Base-by-base conservation (phyloP, 75 land plant species). In the Isoetes taiwanensis region DNA sequence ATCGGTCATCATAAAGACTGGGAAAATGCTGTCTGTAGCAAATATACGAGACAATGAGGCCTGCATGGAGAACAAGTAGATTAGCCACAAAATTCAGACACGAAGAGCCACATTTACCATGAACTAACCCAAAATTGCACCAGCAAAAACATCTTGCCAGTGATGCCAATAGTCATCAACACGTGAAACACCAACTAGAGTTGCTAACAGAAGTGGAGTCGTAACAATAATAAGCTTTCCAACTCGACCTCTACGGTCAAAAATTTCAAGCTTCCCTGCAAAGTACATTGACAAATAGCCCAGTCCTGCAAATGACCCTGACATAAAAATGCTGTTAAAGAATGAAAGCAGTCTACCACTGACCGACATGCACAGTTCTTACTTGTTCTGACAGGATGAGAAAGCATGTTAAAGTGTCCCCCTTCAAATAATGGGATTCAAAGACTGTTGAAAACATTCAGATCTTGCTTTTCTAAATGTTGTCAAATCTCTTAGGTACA, bases 101-200 rank as follows among this genome's bases (percentile, higher is more conserved):
- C 12, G 23, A 8, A 46, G 4, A 46, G 4, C 16, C 4, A 5
- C 19, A 46, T 6, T 6, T 19, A 46, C 26, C 4, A 48, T 31
- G 30, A 20, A 66, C 54, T 3, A 30, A 84, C 89, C 89, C 55
- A 84, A 9, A 43, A 78, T 39, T 12, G 76, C 86, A 32, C 86
- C 85, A 33, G 72, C 79, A 70, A 75, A 78, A 0, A 78, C 85
- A 67, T 79, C 82, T 25, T 78, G 69, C 82, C 82, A 79, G 52
- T 79, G 82, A 41, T 79, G 82, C 76, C 82, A 72, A 69, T 84
- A 84, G 63, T 84, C 88, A 70, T 75, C 79, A n/a, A 84, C 73
- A 11, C 86, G 75, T 17, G 89, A 78, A 32, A 82, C 38, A 21
- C 67, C 89, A 37, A 84, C 76, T 25, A 78, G 57, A 21, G 69